A percentile compares a stretch with the other conserved stretches of the same genome.
Conservation (phyloP, 305 asterid species). For the Rubia balearica region DNA sequence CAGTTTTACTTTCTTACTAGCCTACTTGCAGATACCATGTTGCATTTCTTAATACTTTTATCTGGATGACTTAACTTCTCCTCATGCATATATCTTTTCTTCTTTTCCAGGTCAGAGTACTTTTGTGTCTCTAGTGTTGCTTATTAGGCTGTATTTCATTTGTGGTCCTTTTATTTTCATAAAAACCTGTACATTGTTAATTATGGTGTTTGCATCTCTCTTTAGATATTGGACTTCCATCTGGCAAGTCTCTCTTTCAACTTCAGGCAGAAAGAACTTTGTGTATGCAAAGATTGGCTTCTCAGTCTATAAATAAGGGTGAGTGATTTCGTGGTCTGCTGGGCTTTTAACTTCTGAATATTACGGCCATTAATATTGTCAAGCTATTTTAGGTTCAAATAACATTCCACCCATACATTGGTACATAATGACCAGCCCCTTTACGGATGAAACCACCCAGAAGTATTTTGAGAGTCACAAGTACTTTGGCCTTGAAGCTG, state of each 20-base stretch:
- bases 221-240: slow-evolving; percentile 93
- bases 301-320: slow-evolving; percentile 77
- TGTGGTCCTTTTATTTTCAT: slow-evolving; percentile 8
- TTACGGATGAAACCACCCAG: slow-evolving; percentile 83
- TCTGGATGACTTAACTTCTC: neutral
- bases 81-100: neutral
- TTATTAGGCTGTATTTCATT: neutral
- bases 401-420: slow-evolving; percentile 58
- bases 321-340: slow-evolving; percentile 15
- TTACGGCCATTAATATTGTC: slow-evolving; percentile 14
- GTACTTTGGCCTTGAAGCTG: slow-evolving; percentile 93
- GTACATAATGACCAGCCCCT: slow-evolving; percentile 99
- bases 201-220: slow-evolving; percentile 19
- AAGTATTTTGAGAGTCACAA: slow-evolving; percentile 80
- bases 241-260: slow-evolving; percentile 97
- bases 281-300: slow-evolving; percentile 78
- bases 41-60: neutral
- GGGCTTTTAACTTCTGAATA: slow-evolving; percentile 12
- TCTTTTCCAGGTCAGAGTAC: neutral
- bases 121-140: neutral
- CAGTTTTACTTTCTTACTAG: neutral
- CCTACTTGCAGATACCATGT: neutral
- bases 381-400: slow-evolving; percentile 44
- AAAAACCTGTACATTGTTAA: neutral
- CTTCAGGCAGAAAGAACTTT: slow-evolving; percentile 94